A percentile compares a stretch with the other conserved stretches of the same genome.
These are phyloP conservation scores for Zymoseptoria pseudotritici DNA, from an alignment of 2,329 filamentous ascomycete genomes.

Conservation along the genomic window DNA sequence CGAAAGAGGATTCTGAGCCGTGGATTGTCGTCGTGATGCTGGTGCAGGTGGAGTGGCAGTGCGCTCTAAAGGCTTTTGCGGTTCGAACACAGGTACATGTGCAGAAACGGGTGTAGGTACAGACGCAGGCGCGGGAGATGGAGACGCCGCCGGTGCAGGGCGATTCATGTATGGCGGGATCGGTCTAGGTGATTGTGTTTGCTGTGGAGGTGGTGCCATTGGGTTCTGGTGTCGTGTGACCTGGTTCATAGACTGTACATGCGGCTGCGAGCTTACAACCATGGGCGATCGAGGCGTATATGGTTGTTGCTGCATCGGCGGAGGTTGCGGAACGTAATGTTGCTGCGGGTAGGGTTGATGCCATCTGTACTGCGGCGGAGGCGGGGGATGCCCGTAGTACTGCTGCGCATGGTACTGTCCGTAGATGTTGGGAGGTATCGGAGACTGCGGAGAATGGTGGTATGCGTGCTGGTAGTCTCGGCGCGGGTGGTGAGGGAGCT, in stretches of 20 bases:
- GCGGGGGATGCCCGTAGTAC: constrained; percentile 33
- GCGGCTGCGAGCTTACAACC: constrained; percentile 40
- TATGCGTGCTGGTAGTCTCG: constrained; percentile 11
- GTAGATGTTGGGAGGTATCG: constrained; percentile 28
- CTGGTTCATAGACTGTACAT: constrained; percentile 42
- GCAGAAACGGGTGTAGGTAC: constrained; percentile 7
- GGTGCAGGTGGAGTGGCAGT: constrained; percentile 11
- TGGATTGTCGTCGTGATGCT: constrained; percentile 10
- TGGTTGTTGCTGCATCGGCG: constrained; percentile 29
- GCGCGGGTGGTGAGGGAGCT: not conserved
- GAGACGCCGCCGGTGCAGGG: constrained; percentile 8
- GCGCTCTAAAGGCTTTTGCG: constrained; percentile 9
- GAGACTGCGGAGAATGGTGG: constrained; percentile 33
- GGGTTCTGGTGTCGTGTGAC: constrained; percentile 33
- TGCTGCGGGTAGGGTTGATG: constrained; percentile 34
- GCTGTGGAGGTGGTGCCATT: constrained; percentile 26
- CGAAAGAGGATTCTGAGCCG: constrained; percentile 12
- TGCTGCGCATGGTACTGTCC: constrained; percentile 33
- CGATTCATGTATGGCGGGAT: constrained; percentile 16
- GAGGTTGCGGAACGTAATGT: constrained; percentile 30
- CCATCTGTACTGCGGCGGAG: constrained; percentile 22
- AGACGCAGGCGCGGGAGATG: constrained; percentile 7
- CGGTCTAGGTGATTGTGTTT: constrained; percentile 21
- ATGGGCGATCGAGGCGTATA: constrained; percentile 36
- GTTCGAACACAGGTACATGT: constrained; percentile 5